Evolutionary conservation across 768 basidiomycete genomes (phyloP), one percentile per base, ranked within the genome.

Genomic region (Mycena epipterygia): DNA sequence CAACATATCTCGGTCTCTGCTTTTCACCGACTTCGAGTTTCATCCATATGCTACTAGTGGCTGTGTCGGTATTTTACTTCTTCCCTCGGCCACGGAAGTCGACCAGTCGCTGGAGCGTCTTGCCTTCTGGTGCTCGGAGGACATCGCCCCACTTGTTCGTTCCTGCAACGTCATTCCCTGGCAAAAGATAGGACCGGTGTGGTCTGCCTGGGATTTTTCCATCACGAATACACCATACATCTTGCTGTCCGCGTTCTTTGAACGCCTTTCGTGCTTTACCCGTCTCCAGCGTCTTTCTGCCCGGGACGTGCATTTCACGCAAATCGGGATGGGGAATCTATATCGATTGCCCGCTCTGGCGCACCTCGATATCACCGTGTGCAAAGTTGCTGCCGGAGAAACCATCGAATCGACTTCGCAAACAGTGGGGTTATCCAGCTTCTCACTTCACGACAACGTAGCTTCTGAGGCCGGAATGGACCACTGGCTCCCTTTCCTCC

Each of bases 1-100:
- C 2, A 3, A 21, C 48, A 41, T 67, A 2, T 35, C 35, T 4
- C 57, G 65, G 6, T 48, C 57, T 1, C 57, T 67, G 2, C 35
- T 67, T n/a, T 67, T 59, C 48, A 19, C 56, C 29, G 46, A 66
- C 21, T 51, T 48, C 46, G 42, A 30, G 8, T 67, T 67, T 35
- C 65, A 52, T 29, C 56, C 65, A 3, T 67, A 41, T 35, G 13
- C 30, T 3, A 16, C 33, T 37, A 9, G 3, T 19, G n/a, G 29
- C 4, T 19, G 11, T 9, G 27, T 9, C 17, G n/a, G n/a, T n/a
- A n/a, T n/a, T n/a, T 1, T 33, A 1, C 52, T 46, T 6, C 53
- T 55, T 32, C 39, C 63, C 21, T 16, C 25, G 11, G 2, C 11
- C 19, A 7, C 23, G 46, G 29, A 49, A 4, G n/a, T 55, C 21